Evolutionary conservation across 2,329 filamentous ascomycete species (phyloP), one percentile per base, ranked within the genome.

Genomic region (Cladophialophora chaetospira): DNA sequence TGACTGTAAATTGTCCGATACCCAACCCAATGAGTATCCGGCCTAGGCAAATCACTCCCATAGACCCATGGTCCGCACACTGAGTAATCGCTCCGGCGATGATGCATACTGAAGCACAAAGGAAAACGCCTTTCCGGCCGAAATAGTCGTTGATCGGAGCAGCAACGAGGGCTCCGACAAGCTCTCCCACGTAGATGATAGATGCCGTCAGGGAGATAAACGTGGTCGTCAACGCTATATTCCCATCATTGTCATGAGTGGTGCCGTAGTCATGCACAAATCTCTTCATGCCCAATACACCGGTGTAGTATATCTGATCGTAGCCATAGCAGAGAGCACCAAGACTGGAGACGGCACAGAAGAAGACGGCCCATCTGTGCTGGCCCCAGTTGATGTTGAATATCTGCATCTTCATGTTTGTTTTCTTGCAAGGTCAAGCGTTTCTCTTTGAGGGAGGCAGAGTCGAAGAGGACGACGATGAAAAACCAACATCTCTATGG

Each of bases 181-280:
- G 63, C 46, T 75, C 73, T n/a, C 72, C 73, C 11, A 75, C 69
- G 55, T 74, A 72, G 62, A 75, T 74, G 44, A 70, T 69, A 9
- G 70, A 73, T 5, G 72, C 68, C 2, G 71, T 72, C 11, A 74
- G 55, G 5, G 72, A 70, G 19, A 67, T 64, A 50, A 69, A 69
- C 15, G 53, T 55, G 4, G 66, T 66, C n/a, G 54, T 58, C 4
- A 70, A 58, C 8, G 58, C 53, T 35, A 61, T 63, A 4, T 58
- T 44, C 3, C 66, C 66, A 23, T 65, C 61, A 19, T 57, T 29
- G 26, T 49, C 56, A 26, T 56, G 33, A 28, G 65, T 42, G n/a
- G 57, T 56, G 5, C 66, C 67, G 48, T 66, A 69, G 60, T 69
- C 65, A 26, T 63, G 58, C 5, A 57, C 60, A 33, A 70, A 69